Evolutionary conservation across 371 early-diverging fungal species (phyloP), one percentile per base, ranked within the genome.

Genomic region (Haplosporangium sp.): DNA sequence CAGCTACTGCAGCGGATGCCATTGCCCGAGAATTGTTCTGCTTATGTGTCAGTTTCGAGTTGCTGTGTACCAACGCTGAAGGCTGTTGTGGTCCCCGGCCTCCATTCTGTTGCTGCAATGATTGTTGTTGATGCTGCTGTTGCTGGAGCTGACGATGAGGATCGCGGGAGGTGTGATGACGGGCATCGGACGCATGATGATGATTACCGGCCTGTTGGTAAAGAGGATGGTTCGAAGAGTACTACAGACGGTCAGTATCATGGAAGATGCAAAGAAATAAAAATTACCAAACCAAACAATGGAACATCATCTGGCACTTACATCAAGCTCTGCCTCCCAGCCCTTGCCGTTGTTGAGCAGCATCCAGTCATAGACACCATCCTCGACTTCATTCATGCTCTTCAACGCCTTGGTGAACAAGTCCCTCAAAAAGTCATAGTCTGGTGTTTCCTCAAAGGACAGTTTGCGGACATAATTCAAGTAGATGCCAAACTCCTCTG

Each of bases 371-470:
- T 92, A 96, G 20, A 96, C 86, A 23, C 94, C 94, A 76, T 97
- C 97, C 70, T 98, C 96, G 11, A 76, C 82, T 62, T 94, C 94
- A 53, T 92, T 92, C 46, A 86, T 77, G 61, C 89, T 89, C 62
- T 85, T 85, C 55, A 97, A 81, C 5, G 92, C 95, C 64, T 91
- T 91, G 82, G 94, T 92, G 70, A 99, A 94, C 40, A 99, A 79
- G 6, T 92, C 91, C 62, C 92, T 89, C 75, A 99, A 80, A 73
- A 89, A 89, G 81, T 95, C 95, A 81, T 99, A 99, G 81, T 99
- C 96, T 5, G 99, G 99, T n/a, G 92, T 91, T 81, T 98, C 98
- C 74, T 98, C 98, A 80, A 98, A 99, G 21, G 93, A 93, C 23
- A 98, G 87, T 71, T 92, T 92, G 66, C 98, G 90, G n/a, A 94